Percentiles rank a stretch among this genome's conserved stretches.
phyloP scores from a whole-genome alignment of 2,329 filamentous ascomycete genomes.

The Fusarium burgessii region DNA sequence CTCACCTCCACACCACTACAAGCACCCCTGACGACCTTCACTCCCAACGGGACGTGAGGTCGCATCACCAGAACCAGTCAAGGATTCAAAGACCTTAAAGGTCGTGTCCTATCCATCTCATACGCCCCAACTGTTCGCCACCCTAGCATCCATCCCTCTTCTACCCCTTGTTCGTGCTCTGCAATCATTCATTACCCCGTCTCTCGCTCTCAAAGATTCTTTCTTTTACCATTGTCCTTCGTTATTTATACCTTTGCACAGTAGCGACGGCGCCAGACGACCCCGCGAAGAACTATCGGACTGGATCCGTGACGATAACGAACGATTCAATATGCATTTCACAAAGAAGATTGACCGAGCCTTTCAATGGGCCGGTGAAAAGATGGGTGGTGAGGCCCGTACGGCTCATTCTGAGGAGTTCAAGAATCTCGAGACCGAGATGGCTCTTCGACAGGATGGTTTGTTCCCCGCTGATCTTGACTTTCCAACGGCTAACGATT shows the following conservation, averaged over 20 bases:
- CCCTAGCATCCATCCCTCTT: conserved; percentile 39
- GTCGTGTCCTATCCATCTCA: conserved; percentile 28
- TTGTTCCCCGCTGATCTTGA: conserved; percentile 45
- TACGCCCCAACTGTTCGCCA: conserved; percentile 45
- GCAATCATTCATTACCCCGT: conserved; percentile 45
- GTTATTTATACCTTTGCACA: conserved; percentile 22
- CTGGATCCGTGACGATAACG: conserved; percentile 41
- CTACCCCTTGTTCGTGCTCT: conserved; percentile 37
- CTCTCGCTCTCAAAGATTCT: conserved; percentile 33
- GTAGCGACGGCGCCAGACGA: conserved; percentile 28
- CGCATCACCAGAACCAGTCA: conserved; percentile 22
- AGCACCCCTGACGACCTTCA: conserved; percentile 28
- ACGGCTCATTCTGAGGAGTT: conserved; percentile 91
- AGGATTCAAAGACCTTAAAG: conserved; percentile 19
- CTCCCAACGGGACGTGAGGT: conserved; percentile 21
- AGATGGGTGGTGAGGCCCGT: conserved; percentile 92
- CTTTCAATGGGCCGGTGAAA: conserved; percentile 98
- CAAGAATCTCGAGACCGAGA: conserved; percentile 88
- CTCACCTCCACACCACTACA: conserved; percentile 36
- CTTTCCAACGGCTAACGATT: conserved; percentile 15
- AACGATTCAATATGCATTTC: conserved; percentile 61
- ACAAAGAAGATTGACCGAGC: conserved; percentile 93
- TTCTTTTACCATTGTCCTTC: conserved; percentile 15
- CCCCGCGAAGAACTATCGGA: conserved; percentile 34
- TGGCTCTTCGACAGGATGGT: conserved; percentile 91